Evolutionary conservation across 768 basidiomycete genomes (phyloP).

Genomic region (Rhodotorula kratochvilovae): DNA sequence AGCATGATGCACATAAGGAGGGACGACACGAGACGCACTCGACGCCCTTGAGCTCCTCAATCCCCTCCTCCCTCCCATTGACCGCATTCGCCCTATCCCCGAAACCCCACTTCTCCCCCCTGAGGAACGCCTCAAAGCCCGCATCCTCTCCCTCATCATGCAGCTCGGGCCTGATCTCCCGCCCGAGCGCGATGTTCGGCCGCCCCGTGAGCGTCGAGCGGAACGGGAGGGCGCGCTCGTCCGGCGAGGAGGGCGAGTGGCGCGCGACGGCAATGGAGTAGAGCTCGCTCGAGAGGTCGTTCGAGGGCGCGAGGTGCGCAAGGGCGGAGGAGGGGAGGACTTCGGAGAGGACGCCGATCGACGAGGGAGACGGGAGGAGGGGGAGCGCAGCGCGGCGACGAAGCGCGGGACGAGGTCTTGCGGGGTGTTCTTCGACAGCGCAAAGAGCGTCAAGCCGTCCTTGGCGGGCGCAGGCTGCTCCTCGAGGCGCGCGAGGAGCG

Average conservation of each 20-base stretch:
- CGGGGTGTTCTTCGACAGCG: slow-evolving; percentile 34
- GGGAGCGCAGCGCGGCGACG: background rate
- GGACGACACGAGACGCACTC: slow-evolving; percentile 8
- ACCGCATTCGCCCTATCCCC: background rate
- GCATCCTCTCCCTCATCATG: background rate
- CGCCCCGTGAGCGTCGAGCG: slow-evolving; percentile 23
- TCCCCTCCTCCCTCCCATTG: background rate
- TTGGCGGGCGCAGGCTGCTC: background rate
- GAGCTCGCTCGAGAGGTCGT: background rate
- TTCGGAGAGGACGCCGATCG: slow-evolving; percentile 27
- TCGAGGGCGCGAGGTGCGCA: background rate
- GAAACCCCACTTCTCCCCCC: slow-evolving; percentile 35
- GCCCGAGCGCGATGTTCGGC: slow-evolving; percentile 24
- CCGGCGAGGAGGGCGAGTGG: background rate
- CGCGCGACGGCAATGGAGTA: slow-evolving; percentile 18
- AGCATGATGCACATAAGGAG: background rate
- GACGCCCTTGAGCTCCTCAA: slow-evolving; percentile 10
- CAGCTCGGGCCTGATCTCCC: slow-evolving; percentile 22
- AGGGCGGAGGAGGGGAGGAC: slow-evolving; percentile 4
- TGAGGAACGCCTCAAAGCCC: slow-evolving; percentile 29
- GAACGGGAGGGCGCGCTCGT: background rate
- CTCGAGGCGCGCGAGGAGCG: slow-evolving; percentile 15
- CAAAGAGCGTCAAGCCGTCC: background rate
- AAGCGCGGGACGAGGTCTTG: slow-evolving; percentile 9
- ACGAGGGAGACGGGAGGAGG: background rate